Percentiles rank a stretch among this genome's conserved stretches.
Evolutionary conservation across 805 yeast genomes (phyloP).

Genomic region (Torulaspora maleeae): DNA sequence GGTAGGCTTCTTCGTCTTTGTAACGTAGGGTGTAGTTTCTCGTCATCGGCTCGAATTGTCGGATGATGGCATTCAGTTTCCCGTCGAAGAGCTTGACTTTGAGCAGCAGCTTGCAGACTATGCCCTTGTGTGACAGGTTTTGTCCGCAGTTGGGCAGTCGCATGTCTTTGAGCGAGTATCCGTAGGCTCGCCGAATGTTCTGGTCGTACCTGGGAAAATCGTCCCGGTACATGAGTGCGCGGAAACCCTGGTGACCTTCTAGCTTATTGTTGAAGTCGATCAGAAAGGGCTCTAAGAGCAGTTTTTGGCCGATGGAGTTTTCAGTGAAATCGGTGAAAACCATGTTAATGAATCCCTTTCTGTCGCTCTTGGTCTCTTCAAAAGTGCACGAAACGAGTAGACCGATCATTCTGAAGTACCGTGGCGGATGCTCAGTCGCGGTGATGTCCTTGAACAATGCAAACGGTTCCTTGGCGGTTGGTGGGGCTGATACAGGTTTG

Average conservation of each 20-base stretch:
- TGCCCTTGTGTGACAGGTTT: constrained; percentile 26
- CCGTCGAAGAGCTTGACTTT: constrained; percentile 20
- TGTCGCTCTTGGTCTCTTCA: constrained; percentile 11
- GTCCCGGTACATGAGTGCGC: constrained; percentile 21
- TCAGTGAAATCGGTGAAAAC: constrained; percentile 32
- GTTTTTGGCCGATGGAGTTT: constrained; percentile 18
- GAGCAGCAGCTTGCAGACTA: constrained; percentile 23
- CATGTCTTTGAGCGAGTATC: constrained; percentile 6
- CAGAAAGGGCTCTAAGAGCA: constrained; percentile 25
- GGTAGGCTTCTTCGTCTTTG: constrained; percentile 4
- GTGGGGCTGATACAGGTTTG: neutral
- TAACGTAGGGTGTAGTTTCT: constrained; percentile 1
- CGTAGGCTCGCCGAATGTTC: constrained; percentile 8
- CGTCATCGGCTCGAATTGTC: constrained; percentile 19
- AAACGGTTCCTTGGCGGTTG: constrained; percentile 9
- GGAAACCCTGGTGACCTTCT: constrained; percentile 17
- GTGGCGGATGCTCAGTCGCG: constrained; percentile 5
- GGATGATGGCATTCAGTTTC: constrained; percentile 22
- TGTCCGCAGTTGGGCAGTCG: constrained; percentile 9
- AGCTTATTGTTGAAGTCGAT: constrained; percentile 18
- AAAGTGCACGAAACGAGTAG: constrained; percentile 21
- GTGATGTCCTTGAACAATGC: constrained; percentile 16
- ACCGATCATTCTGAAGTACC: constrained; percentile 19
- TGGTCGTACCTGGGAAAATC: constrained; percentile 15
- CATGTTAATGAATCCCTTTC: constrained; percentile 5